A percentile compares a stretch with the other conserved stretches of the same genome.
Conservation (phyloP, 2,329 filamentous ascomycete genomes). For the Epichloe sylvatica region DNA sequence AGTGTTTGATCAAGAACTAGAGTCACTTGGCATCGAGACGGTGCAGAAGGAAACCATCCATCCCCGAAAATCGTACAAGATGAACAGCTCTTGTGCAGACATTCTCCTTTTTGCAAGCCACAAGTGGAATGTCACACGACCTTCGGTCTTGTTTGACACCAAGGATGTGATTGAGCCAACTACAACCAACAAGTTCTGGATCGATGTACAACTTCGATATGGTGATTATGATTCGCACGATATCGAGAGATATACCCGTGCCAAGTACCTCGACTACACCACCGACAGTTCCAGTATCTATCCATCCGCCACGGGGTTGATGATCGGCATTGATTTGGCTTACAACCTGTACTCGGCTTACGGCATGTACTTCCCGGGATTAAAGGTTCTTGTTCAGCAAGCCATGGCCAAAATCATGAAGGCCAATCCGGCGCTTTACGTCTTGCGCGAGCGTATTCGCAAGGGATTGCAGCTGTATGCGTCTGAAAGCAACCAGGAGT, state of each 20-base stretch:
- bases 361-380: conserved; percentile 93
- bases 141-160: conserved; percentile 86
- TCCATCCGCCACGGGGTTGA: conserved; percentile 86
- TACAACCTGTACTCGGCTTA: conserved; percentile 98
- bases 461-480: conserved; percentile 97
- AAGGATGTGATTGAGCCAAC: conserved; percentile 90
- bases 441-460: conserved; percentile 90
- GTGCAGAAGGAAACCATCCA: conserved; percentile 99
- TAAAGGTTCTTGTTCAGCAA: conserved; percentile 91
- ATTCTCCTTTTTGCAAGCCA: conserved; percentile 87
- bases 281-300: conserved; percentile 99
- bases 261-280: conserved; percentile 97
- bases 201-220: conserved; percentile 91
- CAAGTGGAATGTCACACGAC: conserved; percentile 96
- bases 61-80: conserved; percentile 98
- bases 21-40: conserved; percentile 89
- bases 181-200: conserved; percentile 98
- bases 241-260: conserved; percentile 92
- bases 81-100: conserved; percentile 98
- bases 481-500: conserved; percentile 97
- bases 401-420: conserved; percentile 99
- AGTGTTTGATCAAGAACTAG: conserved; percentile 93
- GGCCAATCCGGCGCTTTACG: conserved; percentile 91
- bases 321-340: conserved; percentile 94
- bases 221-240: conserved; percentile 98